These are phyloP conservation scores for Neurospora hispaniola DNA, from an alignment of 495 filamentous ascomycete genomes.

Conservation along the genomic window DNA sequence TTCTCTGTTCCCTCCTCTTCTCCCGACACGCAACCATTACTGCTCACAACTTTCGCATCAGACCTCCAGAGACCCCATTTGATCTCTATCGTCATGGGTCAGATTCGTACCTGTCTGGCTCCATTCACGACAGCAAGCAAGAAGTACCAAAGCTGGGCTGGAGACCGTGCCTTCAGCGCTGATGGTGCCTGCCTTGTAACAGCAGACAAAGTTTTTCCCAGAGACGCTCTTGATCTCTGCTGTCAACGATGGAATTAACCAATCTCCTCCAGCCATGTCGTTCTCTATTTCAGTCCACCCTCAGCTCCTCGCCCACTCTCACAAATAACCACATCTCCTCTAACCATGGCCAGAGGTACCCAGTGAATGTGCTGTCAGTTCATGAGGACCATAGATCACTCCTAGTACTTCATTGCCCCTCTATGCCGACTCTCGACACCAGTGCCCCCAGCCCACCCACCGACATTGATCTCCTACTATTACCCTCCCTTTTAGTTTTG, in stretches of 20 bases:
- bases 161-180: conserved; percentile 97
- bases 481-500: neutral
- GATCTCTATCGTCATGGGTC: neutral
- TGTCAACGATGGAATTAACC: neutral
- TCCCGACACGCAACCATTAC: neutral
- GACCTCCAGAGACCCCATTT: neutral
- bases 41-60: neutral
- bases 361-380: neutral
- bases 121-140: conserved; percentile 18
- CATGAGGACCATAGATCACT: too few species aligned
- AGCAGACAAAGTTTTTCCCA: too few species aligned
- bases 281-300: too few species aligned
- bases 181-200: conserved; percentile 66
- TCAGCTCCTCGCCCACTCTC: too few species aligned
- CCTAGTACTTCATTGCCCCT: too few species aligned
- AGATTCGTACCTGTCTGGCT: neutral
- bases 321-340: too few species aligned
- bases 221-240: too few species aligned
- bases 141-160: conserved; percentile 95
- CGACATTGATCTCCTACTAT: too few species aligned
- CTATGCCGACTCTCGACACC: too few species aligned
- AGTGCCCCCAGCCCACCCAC: too few species aligned
- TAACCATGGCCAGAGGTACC: neutral
- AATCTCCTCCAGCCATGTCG: neutral
- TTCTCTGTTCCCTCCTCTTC: neutral